Evolutionary conservation across 2,329 filamentous ascomycete genomes (phyloP).

Genomic region (Meredithiella fracta): DNA sequence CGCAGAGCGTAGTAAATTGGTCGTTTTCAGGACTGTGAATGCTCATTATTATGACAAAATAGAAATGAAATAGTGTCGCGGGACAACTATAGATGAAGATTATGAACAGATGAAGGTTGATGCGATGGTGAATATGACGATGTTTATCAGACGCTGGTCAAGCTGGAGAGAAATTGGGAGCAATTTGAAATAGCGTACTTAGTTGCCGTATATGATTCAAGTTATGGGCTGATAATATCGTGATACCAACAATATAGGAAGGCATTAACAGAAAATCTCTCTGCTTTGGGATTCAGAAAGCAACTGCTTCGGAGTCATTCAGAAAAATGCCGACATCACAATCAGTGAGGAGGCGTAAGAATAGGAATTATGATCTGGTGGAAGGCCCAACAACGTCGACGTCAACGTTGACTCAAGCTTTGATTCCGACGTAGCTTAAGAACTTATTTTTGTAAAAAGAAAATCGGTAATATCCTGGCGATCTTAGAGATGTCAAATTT

Average conservation of each 20-base stretch:
- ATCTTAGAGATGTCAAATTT: not conserved
- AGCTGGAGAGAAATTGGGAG: not conserved
- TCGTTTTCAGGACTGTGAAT: conserved; percentile 8
- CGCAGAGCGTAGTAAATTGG: conserved; percentile 1
- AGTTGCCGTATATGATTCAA: not conserved
- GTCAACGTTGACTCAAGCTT: too few species aligned
- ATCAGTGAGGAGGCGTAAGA: too few species aligned
- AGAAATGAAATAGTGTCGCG: not conserved
- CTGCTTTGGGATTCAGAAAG: not conserved
- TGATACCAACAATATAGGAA: not conserved
- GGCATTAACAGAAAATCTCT: not conserved
- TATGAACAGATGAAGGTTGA: not conserved
- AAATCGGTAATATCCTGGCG: not conserved
- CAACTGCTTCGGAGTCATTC: not conserved
- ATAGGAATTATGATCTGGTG: too few species aligned
- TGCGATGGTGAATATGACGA: too few species aligned
- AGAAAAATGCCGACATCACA: not conserved
- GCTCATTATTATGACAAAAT: conserved; percentile 10
- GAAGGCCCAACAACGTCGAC: too few species aligned
- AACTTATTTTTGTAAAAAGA: too few species aligned
- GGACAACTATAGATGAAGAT: not conserved
- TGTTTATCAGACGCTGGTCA: not conserved
- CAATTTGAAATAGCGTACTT: not conserved
- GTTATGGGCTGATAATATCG: not conserved
- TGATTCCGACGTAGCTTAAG: too few species aligned